Conservation (phyloP, 805 yeast genomes). For the Sugiyamaella smithiae region DNA sequence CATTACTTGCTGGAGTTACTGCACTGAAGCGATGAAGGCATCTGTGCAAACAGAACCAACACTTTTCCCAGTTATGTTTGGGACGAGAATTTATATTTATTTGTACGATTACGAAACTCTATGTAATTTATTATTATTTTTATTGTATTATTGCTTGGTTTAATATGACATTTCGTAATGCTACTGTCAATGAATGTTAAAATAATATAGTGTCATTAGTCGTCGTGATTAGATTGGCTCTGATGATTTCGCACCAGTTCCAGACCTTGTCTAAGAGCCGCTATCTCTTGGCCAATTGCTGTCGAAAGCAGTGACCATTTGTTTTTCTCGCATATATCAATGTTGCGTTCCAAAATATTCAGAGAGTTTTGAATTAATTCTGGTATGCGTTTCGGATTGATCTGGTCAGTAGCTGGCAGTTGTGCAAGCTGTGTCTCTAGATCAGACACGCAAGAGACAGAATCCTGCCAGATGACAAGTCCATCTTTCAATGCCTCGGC, state of each 20-base stretch:
- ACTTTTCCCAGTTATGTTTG: background rate
- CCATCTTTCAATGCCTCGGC: slow-evolving; percentile 21
- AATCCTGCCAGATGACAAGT: slow-evolving; percentile 21
- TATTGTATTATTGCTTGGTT: background rate
- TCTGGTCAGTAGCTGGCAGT: slow-evolving; percentile 12
- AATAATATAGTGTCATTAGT: too few relatives aligned
- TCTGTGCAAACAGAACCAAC: too few relatives aligned
- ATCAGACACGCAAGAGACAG: slow-evolving; percentile 14
- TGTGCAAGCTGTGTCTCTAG: slow-evolving; percentile 23
- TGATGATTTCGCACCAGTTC: slow-evolving; percentile 24
- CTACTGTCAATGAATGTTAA: background rate
- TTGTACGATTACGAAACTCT: background rate
- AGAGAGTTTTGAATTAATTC: slow-evolving; percentile 17
- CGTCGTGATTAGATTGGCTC: too few relatives aligned
- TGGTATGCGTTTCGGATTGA: slow-evolving; percentile 21
- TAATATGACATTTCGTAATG: background rate
- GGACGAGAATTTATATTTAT: background rate
- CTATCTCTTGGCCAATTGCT: slow-evolving; percentile 33
- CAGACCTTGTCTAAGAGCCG: slow-evolving; percentile 26
- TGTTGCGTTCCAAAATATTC: slow-evolving; percentile 14
- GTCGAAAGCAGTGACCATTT: slow-evolving; percentile 30
- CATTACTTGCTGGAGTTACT: slow-evolving; percentile 21
- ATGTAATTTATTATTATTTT: background rate
- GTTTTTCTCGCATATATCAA: slow-evolving; percentile 20
- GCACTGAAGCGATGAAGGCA: slow-evolving; percentile 15